Evolutionary conservation across 805 yeast genomes (phyloP).

Genomic region (Ogataea thermomethanolica): DNA sequence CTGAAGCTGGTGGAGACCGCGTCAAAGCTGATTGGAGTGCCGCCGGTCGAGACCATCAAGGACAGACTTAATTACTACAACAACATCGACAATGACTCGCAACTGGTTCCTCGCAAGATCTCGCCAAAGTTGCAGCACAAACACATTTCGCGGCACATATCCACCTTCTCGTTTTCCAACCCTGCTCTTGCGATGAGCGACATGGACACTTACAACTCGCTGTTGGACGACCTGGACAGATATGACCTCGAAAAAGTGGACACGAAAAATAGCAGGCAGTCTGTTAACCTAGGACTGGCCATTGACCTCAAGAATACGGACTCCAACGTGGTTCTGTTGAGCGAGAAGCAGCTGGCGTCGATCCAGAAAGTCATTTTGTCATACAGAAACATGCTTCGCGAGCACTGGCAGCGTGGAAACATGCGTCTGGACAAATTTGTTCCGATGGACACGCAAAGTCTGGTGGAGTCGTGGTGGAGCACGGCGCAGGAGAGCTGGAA

Average conservation of each 20-base stretch:
- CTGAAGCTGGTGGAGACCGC: slow-evolving; percentile 59
- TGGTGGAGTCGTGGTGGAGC: slow-evolving; percentile 46
- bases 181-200: slow-evolving; percentile 24
- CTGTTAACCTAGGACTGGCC: slow-evolving; percentile 27
- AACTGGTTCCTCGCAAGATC: slow-evolving; percentile 53
- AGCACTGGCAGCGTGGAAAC: slow-evolving; percentile 38
- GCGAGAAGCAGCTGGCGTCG: slow-evolving; percentile 37
- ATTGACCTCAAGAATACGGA: slow-evolving; percentile 28
- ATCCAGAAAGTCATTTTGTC: slow-evolving; percentile 50
- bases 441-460: slow-evolving; percentile 32
- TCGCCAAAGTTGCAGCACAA: slow-evolving; percentile 34
- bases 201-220: slow-evolving; percentile 31
- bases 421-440: slow-evolving; percentile 17
- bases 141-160: slow-evolving; percentile 26
- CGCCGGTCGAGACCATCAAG: slow-evolving; percentile 43
- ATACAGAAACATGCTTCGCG: slow-evolving; percentile 50
- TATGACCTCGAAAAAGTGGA: slow-evolving; percentile 28
- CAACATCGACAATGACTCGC: slow-evolving; percentile 38
- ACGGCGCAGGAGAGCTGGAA: slow-evolving; percentile 58
- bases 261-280: slow-evolving; percentile 18
- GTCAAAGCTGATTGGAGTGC: slow-evolving; percentile 54
- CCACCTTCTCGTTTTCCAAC: slow-evolving; percentile 21
- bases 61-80: slow-evolving; percentile 32
- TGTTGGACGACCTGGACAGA: slow-evolving; percentile 33
- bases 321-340: slow-evolving; percentile 26